These are phyloP conservation scores for Metschnikowia henanensis DNA, from an alignment of 805 yeast species.

Conservation along the genomic window DNA sequence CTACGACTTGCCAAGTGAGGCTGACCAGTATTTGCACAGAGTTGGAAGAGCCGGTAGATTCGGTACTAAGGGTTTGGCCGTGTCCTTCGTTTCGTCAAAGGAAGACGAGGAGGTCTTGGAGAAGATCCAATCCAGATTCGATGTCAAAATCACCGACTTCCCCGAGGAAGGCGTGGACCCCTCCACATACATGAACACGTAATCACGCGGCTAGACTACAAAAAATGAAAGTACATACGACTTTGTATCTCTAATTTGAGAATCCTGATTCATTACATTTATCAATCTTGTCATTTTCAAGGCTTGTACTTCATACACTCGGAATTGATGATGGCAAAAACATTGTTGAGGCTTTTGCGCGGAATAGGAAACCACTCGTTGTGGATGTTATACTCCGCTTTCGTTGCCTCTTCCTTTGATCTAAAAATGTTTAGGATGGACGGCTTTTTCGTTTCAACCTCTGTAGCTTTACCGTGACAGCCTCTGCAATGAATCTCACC, in stretches of 20 bases:
- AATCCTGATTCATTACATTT: too few relatives aligned
- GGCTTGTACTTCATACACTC: slow-evolving; percentile 13
- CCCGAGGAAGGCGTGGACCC: slow-evolving; percentile 99
- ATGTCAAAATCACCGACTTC: slow-evolving; percentile 91
- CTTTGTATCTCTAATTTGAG: too few relatives aligned
- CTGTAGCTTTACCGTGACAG: slow-evolving; percentile 26
- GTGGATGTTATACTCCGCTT: slow-evolving; percentile 37
- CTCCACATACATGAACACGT: slow-evolving; percentile 96
- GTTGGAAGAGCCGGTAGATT: slow-evolving; percentile 99
- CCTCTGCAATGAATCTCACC: slow-evolving; percentile 51
- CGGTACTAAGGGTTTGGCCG: slow-evolving; percentile 98
- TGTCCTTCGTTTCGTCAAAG: slow-evolving; percentile 82
- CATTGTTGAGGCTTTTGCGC: slow-evolving; percentile 22
- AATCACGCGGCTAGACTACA: slow-evolving; percentile 16
- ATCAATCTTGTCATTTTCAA: background rate
- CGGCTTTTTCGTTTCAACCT: background rate
- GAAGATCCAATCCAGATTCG: slow-evolving; percentile 96
- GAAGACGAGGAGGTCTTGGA: slow-evolving; percentile 88
- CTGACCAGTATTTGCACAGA: slow-evolving; percentile 98
- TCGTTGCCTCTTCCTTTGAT: slow-evolving; percentile 6
- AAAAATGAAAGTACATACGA: too few relatives aligned
- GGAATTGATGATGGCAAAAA: slow-evolving; percentile 16
- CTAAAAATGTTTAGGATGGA: slow-evolving; percentile 9
- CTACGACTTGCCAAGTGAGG: slow-evolving; percentile 94
- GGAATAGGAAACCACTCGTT: slow-evolving; percentile 61